These are phyloP conservation scores for Apocynum venetum DNA, from an alignment of 257 asterid species.

Conservation along the genomic window DNA sequence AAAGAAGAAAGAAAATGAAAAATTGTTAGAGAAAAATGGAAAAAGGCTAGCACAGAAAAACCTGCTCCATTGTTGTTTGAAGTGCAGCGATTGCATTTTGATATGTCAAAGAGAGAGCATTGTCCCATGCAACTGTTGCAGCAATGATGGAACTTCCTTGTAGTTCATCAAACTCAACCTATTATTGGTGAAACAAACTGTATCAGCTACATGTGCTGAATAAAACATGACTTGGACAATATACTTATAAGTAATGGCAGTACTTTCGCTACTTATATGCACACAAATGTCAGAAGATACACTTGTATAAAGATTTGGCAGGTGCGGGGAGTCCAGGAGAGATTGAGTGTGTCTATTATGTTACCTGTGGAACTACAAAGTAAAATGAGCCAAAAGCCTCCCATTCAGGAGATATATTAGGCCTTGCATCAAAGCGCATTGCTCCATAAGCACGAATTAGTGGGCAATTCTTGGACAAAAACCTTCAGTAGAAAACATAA, in stretches of 20 bases:
- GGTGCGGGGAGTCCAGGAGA: not conserved
- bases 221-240: not conserved
- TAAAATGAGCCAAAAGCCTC: slow-evolving; percentile 82
- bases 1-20: not conserved
- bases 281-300: not conserved
- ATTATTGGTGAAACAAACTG: not conserved
- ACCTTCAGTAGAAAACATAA: slow-evolving; percentile 37
- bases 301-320: not conserved
- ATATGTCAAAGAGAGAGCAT: slow-evolving; percentile 58
- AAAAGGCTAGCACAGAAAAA: slow-evolving; percentile 1
- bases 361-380: slow-evolving; percentile 93
- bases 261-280: not conserved
- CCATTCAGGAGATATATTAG: slow-evolving; percentile 71
- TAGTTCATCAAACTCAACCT: slow-evolving; percentile 78
- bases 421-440: slow-evolving; percentile 74
- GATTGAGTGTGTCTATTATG: not conserved
- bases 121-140: slow-evolving; percentile 94
- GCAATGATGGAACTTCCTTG: slow-evolving; percentile 88
- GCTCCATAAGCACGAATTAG: slow-evolving; percentile 94
- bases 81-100: slow-evolving; percentile 66
- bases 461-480: slow-evolving; percentile 78
- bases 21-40: slow-evolving; percentile 8
- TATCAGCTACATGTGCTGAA: not conserved
- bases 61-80: slow-evolving; percentile 70
- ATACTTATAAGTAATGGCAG: not conserved